Percentiles rank a stretch among this genome's conserved stretches.
Evolutionary conservation across 106 monocot species (phyloP).

Genomic region (Dendrobium chrysotoxum): DNA sequence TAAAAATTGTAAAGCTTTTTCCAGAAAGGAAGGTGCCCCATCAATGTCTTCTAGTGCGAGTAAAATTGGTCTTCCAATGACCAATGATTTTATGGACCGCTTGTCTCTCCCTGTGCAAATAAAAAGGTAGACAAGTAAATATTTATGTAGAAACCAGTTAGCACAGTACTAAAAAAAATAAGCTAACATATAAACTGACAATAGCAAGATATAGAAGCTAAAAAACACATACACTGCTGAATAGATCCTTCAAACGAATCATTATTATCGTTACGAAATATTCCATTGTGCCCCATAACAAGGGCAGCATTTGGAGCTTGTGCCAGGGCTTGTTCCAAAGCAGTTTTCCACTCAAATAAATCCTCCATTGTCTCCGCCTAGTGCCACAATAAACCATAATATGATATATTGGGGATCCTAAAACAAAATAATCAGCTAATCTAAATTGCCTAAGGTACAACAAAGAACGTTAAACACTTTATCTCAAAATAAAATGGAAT

Average conservation of each 20-base stretch:
- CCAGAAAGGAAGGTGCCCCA: slow-evolving; percentile 92
- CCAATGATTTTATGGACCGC: slow-evolving; percentile 85
- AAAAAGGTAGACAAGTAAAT: slow-evolving; percentile 7
- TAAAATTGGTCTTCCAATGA: slow-evolving; percentile 94
- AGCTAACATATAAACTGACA: not conserved
- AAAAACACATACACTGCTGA: slow-evolving; percentile 51
- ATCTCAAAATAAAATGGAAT: not conserved
- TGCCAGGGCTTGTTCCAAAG: slow-evolving; percentile 83
- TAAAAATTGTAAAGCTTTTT: slow-evolving; percentile 84
- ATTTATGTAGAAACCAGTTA: not conserved
- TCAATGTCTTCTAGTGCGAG: slow-evolving; percentile 99
- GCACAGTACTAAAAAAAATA: not conserved
- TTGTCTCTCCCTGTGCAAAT: slow-evolving; percentile 78
- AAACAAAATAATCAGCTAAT: not conserved
- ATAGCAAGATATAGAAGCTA: not conserved
- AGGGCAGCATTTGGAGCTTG: slow-evolving; percentile 99
- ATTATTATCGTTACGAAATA: slow-evolving; percentile 88
- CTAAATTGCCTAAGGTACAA: not conserved
- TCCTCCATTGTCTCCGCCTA: slow-evolving; percentile 95
- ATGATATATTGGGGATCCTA: not conserved
- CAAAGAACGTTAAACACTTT: not conserved
- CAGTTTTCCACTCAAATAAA: slow-evolving; percentile 97
- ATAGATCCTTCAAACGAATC: slow-evolving; percentile 84
- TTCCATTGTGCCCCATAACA: slow-evolving; percentile 99
- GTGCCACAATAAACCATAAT: slow-evolving; percentile 13